phyloP scores from a whole-genome alignment of 768 basidiomycete species.

The Boletus rubroflammeus region DNA sequence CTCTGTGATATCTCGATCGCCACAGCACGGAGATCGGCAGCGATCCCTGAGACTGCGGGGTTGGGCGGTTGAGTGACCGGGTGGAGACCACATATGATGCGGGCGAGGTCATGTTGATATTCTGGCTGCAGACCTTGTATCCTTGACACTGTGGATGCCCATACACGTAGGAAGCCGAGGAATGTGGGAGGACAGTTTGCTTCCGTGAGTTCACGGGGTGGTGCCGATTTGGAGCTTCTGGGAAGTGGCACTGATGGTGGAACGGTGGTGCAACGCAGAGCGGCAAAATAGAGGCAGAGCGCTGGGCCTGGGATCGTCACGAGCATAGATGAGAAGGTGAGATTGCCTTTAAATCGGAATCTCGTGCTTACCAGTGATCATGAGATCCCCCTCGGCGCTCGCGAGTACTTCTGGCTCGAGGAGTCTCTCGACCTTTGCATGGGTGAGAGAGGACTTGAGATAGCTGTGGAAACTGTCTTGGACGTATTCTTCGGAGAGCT shows the following conservation, averaged over 20 bases:
- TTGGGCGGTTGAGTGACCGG: slow-evolving; percentile 40
- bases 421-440: slow-evolving; percentile 72
- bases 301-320: slow-evolving; percentile 55
- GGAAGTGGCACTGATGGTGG: slow-evolving; percentile 84
- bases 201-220: slow-evolving; percentile 57
- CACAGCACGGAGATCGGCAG: slow-evolving; percentile 79
- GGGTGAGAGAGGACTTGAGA: slow-evolving; percentile 71
- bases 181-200: slow-evolving; percentile 71
- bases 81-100: slow-evolving; percentile 65
- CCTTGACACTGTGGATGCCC: slow-evolving; percentile 60
- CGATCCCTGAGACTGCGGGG: slow-evolving; percentile 51
- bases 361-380: slow-evolving; percentile 69
- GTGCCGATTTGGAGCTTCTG: slow-evolving; percentile 41
- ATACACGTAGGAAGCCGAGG: slow-evolving; percentile 64
- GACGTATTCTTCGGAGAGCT: slow-evolving; percentile 60
- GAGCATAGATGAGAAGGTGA: not conserved
- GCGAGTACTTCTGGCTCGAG: slow-evolving; percentile 71
- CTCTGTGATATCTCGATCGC: slow-evolving; percentile 86
- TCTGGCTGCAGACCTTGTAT: slow-evolving; percentile 64
- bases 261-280: slow-evolving; percentile 66
- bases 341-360: not conserved
- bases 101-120: slow-evolving; percentile 77
- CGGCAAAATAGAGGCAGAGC: slow-evolving; percentile 81
- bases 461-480: slow-evolving; percentile 82
- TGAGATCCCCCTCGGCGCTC: slow-evolving; percentile 77